phyloP scores from a whole-genome alignment of 805 yeast species.

The Schizosaccharomyces osmophilus region DNA sequence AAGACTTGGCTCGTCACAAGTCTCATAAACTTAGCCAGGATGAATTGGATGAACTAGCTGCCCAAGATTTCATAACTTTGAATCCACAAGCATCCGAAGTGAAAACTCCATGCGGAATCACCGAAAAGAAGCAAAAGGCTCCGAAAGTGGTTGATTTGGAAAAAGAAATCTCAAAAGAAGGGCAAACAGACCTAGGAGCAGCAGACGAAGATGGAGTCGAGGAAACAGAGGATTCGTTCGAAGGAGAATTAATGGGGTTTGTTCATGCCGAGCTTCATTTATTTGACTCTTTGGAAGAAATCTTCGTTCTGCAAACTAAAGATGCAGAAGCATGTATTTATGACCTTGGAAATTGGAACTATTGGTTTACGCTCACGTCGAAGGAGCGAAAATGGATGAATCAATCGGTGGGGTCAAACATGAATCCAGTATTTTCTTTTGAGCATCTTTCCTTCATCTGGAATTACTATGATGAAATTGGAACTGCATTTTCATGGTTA shows the following conservation, averaged over 20 bases:
- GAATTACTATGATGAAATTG: conserved; percentile 23
- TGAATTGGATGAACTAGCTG: not conserved
- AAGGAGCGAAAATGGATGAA: conserved; percentile 16
- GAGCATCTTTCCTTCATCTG: conserved; percentile 37
- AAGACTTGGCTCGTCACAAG: not conserved
- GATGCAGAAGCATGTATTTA: conserved; percentile 17
- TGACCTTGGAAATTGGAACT: conserved; percentile 27
- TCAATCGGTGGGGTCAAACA: conserved; percentile 20
- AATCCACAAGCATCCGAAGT: too few relatives aligned
- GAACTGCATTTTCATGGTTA: conserved; percentile 33
- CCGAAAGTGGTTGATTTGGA: too few relatives aligned
- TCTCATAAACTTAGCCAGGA: not conserved
- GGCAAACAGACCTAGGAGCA: conserved; percentile 1
- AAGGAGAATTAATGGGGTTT: not conserved
- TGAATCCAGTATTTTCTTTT: conserved; percentile 45
- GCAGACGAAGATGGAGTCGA: not conserved
- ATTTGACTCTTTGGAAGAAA: conserved; percentile 28
- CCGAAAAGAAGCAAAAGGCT: too few relatives aligned
- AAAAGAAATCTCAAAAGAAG: too few relatives aligned
- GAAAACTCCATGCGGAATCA: too few relatives aligned
- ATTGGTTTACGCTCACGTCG: conserved; percentile 5
- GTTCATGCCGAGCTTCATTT: conserved; percentile 24
- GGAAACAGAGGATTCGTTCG: not conserved
- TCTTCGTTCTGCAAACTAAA: conserved; percentile 22
- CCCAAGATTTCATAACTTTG: not conserved